These are phyloP conservation scores for Cladophialophora yegresii DNA, from an alignment of 2,329 filamentous ascomycete species.

Conservation along the genomic window DNA sequence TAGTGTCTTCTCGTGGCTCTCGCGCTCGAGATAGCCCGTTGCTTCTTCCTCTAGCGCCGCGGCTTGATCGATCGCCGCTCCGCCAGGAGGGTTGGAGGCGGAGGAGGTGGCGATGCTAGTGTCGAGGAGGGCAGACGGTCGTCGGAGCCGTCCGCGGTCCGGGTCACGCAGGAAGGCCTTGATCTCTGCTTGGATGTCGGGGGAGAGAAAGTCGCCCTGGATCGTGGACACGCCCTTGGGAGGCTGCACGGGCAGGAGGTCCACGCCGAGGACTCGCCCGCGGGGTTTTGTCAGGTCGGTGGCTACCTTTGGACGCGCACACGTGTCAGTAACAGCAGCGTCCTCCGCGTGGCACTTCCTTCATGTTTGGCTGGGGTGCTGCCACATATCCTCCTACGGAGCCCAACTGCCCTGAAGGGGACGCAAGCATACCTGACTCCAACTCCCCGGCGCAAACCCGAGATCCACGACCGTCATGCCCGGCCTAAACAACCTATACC, in stretches of 20 bases:
- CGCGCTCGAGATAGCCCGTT: constrained; percentile 33
- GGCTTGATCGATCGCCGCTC: constrained; percentile 8
- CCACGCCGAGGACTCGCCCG: constrained; percentile 84
- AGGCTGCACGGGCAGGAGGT: constrained; percentile 88
- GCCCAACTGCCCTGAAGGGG: neutral
- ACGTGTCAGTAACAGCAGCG: constrained; percentile 14
- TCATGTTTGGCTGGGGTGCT: no score
- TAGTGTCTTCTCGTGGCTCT: constrained; percentile 38
- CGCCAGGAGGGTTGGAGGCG: neutral
- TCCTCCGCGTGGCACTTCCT: no score
- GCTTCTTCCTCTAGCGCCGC: constrained; percentile 32
- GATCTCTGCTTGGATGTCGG: constrained; percentile 72
- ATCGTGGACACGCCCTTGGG: constrained; percentile 90
- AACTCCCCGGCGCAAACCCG: constrained; percentile 76
- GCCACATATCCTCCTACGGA: no score
- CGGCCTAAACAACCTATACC: constrained; percentile 73
- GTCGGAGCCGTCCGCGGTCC: constrained; percentile 56
- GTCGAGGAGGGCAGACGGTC: constrained; percentile 26
- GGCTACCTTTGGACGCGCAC: constrained; percentile 66
- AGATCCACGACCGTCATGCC: constrained; percentile 90
- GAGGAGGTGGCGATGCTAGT: neutral
- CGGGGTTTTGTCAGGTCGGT: constrained; percentile 72
- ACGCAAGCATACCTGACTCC: constrained; percentile 61
- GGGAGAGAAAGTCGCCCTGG: constrained; percentile 87
- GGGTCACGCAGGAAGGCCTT: constrained; percentile 72